Evolutionary conservation across 192 early-diverging fungal genomes (phyloP).

Genomic region (Linnemannia exigua): DNA sequence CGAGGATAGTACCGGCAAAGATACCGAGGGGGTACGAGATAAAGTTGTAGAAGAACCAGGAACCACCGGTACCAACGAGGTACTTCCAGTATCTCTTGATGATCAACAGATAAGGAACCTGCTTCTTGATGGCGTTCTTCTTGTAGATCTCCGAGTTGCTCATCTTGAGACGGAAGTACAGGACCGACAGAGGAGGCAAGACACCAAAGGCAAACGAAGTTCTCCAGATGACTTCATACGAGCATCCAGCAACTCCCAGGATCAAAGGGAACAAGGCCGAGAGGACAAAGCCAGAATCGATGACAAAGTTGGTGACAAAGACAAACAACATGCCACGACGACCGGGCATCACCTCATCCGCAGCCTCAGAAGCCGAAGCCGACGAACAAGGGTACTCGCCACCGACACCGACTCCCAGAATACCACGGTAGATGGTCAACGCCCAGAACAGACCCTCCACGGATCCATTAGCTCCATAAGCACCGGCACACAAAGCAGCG

Average conservation of each 20-base stretch:
- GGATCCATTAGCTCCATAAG: constrained; percentile 50
- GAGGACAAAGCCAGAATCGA: constrained; percentile 62
- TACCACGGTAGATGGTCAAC: constrained; percentile 62
- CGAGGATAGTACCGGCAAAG: constrained; percentile 47
- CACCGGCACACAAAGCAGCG: constrained; percentile 59
- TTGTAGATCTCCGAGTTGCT: constrained; percentile 63
- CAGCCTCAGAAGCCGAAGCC: constrained; percentile 66
- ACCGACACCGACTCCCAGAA: constrained; percentile 62
- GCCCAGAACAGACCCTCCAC: constrained; percentile 62
- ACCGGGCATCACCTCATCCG: constrained; percentile 61
- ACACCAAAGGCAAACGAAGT: constrained; percentile 67
- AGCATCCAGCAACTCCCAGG: constrained; percentile 61
- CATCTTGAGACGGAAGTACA: constrained; percentile 72
- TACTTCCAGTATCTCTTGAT: constrained; percentile 67
- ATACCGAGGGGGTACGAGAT: constrained; percentile 53
- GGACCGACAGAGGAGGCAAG: constrained; percentile 57
- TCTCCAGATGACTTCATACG: constrained; percentile 66
- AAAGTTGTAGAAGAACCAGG: constrained; percentile 56
- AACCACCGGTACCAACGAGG: constrained; percentile 62
- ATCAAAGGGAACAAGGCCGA: constrained; percentile 61
- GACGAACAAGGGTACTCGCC: constrained; percentile 70
- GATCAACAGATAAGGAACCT: constrained; percentile 68
- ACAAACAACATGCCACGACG: constrained; percentile 64
- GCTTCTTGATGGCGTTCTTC: constrained; percentile 61
- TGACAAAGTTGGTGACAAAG: constrained; percentile 63